phyloP scores from a whole-genome alignment of 148 eudicot genomes.

The Silene uniflora region DNA sequence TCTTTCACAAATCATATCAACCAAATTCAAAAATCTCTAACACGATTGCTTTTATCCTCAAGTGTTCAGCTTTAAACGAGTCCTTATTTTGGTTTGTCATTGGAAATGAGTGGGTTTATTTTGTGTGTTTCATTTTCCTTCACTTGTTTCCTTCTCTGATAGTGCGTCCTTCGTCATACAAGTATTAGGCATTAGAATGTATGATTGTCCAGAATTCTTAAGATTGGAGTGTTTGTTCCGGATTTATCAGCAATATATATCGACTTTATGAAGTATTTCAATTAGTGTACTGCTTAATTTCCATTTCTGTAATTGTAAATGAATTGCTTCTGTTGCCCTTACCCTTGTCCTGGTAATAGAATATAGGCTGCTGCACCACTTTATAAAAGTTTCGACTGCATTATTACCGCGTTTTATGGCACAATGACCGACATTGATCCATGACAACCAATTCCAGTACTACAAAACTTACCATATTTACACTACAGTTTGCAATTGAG shows the following conservation, averaged over 20 bases:
- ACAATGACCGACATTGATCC: no score
- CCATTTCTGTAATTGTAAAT: no score
- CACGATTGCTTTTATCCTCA: slow-evolving; percentile 19
- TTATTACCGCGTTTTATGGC: background rate
- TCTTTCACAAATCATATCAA: slow-evolving; percentile 16
- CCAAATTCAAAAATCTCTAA: slow-evolving; percentile 18
- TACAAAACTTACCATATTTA: background rate
- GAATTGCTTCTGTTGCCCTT: no score
- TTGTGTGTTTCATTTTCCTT: slow-evolving; percentile 5
- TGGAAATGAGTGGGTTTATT: slow-evolving; percentile 18
- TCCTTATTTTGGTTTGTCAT: slow-evolving; percentile 16
- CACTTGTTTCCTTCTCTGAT: background rate
- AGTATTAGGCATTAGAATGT: slow-evolving; percentile 16
- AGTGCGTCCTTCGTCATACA: slow-evolving; percentile 7
- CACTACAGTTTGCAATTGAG: background rate
- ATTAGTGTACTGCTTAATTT: background rate
- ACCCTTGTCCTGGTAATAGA: no score
- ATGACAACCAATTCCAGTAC: background rate
- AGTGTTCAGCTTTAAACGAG: slow-evolving; percentile 8
- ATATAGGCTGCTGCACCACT: no score
- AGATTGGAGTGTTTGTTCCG: slow-evolving; percentile 21
- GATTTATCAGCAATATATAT: slow-evolving; percentile 10
- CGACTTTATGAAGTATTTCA: background rate
- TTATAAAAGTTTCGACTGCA: background rate
- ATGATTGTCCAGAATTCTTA: slow-evolving; percentile 12